Percentiles rank a stretch among this genome's conserved stretches.
Conservation (phyloP, 441 rosid species). For the Pelargonium australe region DNA sequence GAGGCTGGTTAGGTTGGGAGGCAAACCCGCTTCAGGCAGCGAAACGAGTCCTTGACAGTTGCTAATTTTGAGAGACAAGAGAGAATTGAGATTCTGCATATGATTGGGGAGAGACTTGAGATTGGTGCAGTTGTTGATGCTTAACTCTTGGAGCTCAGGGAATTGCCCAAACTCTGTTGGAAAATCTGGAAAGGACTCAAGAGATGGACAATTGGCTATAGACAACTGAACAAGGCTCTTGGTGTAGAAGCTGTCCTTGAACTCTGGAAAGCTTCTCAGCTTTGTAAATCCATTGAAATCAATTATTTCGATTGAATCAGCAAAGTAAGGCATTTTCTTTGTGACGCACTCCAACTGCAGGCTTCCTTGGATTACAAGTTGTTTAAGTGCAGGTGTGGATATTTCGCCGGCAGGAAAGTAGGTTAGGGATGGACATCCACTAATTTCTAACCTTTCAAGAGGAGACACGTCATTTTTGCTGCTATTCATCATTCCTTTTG, state of each 20-base stretch:
- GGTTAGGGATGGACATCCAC: too few species aligned
- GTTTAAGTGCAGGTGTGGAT: too few species aligned
- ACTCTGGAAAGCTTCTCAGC: background rate
- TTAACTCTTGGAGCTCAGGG: conserved; percentile 4
- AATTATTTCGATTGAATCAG: background rate
- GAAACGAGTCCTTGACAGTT: conserved; percentile 23
- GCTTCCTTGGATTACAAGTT: too few species aligned
- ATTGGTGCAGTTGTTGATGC: conserved; percentile 13
- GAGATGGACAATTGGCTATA: too few species aligned
- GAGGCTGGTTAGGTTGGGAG: conserved; percentile 13
- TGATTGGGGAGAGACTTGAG: conserved; percentile 26
- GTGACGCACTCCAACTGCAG: too few species aligned
- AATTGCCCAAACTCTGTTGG: too few species aligned
- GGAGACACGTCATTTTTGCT: too few species aligned
- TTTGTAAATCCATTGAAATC: background rate
- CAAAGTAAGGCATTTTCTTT: too few species aligned
- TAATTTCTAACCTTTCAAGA: too few species aligned
- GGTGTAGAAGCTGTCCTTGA: background rate
- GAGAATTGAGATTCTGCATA: conserved; percentile 26
- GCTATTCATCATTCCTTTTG: background rate
- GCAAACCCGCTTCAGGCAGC: conserved; percentile 27
- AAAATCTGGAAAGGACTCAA: too few species aligned
- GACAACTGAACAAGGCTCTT: too few species aligned
- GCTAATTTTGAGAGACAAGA: conserved; percentile 18
- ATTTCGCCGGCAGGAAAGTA: too few species aligned